Percentiles rank a stretch among this genome's conserved stretches.
Evolutionary conservation across 2,329 filamentous ascomycete species (phyloP).

Genomic region (Colletotrichum sojae): DNA sequence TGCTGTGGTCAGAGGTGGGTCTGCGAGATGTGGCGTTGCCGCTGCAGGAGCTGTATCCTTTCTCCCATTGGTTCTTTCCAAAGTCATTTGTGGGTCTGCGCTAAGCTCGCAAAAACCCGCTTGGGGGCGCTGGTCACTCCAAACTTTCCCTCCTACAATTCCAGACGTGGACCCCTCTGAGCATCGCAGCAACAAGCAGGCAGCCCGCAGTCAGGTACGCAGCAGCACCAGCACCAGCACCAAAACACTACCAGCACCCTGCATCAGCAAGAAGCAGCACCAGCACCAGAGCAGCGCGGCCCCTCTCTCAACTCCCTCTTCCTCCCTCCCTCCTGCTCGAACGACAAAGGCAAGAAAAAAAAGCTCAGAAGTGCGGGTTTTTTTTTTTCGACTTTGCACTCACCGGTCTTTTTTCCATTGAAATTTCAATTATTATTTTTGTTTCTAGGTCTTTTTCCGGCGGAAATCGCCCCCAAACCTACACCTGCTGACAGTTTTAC

Average conservation of each 20-base stretch:
- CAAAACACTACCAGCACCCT: constrained; percentile 2
- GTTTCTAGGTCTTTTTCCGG: constrained; percentile 16
- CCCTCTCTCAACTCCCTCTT: not conserved
- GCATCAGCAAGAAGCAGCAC: not conserved
- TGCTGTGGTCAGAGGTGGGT: constrained; percentile 18
- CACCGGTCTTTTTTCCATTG: not conserved
- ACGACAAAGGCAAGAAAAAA: not conserved
- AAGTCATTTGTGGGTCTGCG: constrained; percentile 47
- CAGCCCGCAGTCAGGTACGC: not conserved
- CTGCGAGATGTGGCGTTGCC: constrained; percentile 46
- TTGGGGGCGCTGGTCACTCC: constrained; percentile 40
- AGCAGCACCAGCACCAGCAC: constrained; percentile 1
- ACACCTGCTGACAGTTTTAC: constrained; percentile 32
- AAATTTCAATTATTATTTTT: not conserved
- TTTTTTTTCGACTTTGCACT: not conserved
- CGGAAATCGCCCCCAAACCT: constrained; percentile 17
- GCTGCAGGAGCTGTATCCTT: constrained; percentile 36
- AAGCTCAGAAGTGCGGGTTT: constrained; percentile 25
- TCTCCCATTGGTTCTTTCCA: constrained; percentile 50
- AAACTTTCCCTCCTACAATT: constrained; percentile 39
- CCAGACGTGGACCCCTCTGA: constrained; percentile 18
- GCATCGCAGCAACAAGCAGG: not conserved
- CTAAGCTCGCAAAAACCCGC: constrained; percentile 48
- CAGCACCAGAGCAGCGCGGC: not conserved
- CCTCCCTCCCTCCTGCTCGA: constrained; percentile 8